phyloP scores from a whole-genome alignment of 305 asterid genomes.

The Rubia balearica region DNA sequence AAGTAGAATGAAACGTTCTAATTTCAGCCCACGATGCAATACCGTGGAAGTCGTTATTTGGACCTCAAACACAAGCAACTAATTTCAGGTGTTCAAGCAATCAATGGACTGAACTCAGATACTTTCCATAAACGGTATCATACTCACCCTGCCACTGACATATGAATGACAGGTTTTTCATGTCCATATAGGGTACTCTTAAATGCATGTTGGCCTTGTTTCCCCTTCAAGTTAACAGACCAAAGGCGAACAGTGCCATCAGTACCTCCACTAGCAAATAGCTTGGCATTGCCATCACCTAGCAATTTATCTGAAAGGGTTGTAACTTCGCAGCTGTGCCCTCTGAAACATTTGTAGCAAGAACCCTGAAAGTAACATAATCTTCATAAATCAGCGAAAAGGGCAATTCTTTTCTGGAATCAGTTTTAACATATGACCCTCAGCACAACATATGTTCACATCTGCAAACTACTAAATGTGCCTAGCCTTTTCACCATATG shows the following conservation, averaged over 20 bases:
- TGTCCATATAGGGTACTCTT: constrained; percentile 79
- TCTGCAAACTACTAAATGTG: not conserved
- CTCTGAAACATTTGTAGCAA: constrained; percentile 61
- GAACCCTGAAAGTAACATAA: constrained; percentile 43
- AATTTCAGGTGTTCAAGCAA: not conserved
- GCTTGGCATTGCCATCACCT: constrained; percentile 44
- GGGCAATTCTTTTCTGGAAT: not conserved
- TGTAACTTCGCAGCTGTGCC: constrained; percentile 56
- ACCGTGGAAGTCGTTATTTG: not conserved
- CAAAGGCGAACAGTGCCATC: constrained; percentile 83
- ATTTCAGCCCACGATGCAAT: not conserved
- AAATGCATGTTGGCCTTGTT: constrained; percentile 54
- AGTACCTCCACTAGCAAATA: constrained; percentile 80
- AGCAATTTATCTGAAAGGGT: constrained; percentile 67
- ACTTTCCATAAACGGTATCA: not conserved
- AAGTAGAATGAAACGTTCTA: not conserved
- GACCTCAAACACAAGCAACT: not conserved
- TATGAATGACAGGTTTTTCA: constrained; percentile 54
- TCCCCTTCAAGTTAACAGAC: constrained; percentile 64
- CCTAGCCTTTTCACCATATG: not conserved
- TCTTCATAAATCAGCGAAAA: constrained; percentile 4
- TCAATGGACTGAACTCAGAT: not conserved
- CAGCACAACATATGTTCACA: not conserved
- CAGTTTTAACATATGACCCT: not conserved
- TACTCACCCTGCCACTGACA: constrained; percentile 66